Evolutionary conservation across 139 green algal genomes (phyloP), one percentile per base, ranked within the genome.

Genomic region (Trebouxia sp.): DNA sequence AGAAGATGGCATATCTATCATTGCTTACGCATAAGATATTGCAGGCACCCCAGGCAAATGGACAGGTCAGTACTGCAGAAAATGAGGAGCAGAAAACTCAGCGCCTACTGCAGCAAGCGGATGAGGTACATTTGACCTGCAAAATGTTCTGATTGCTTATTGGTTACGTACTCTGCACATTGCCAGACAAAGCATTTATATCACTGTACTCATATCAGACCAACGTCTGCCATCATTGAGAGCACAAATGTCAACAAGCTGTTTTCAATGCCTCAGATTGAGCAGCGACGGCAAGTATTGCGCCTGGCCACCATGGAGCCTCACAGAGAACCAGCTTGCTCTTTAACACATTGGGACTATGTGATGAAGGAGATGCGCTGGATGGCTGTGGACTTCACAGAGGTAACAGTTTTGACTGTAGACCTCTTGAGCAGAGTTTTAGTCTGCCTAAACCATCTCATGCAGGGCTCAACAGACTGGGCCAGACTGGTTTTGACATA

Each of bases 371-470:
- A 96, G 69, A 85, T 85, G 58, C 28, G 48, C 39, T 96, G 92
- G 92, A 75, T 96, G 80, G 83, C 87, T 7, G 78, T 83, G 6
- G 92, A 96, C 82, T 86, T 96, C 67, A 82, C 82, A 7, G 84
- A 91, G 82, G 86, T 82, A 66, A n/a, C n/a, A n/a, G n/a, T n/a
- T n/a, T n/a, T n/a, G n/a, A n/a, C n/a, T n/a, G n/a, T n/a, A n/a
- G n/a, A n/a, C n/a, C n/a, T n/a, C n/a, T n/a, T n/a, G n/a, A n/a
- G n/a, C n/a, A n/a, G n/a, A n/a, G n/a, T n/a, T n/a, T n/a, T n/a
- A n/a, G n/a, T 17, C 55, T 67, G 55, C 26, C 55, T 35, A 10
- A 38, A 35, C 17, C 55, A 67, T 67, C n/a, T 35, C 55, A 35
- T 56, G 48, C 48, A 26, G 48, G 14, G 12, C 14, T 15, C 12